These are phyloP conservation scores for Diphasiastrum complanatum DNA, from an alignment of 83 land plant species.

Conservation along the genomic window DNA sequence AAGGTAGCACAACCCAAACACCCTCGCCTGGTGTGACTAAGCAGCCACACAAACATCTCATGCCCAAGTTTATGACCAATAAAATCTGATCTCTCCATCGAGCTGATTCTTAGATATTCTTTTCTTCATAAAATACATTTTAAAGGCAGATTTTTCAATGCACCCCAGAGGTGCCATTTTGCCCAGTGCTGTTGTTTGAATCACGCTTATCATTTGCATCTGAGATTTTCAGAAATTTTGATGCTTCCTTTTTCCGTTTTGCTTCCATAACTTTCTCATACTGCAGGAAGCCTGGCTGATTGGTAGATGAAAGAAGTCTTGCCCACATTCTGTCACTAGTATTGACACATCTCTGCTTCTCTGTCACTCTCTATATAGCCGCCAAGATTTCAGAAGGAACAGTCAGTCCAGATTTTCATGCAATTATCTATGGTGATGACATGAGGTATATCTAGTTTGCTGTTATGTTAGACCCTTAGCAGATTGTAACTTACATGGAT, in stretches of 20 bases:
- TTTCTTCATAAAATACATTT: too few relatives aligned
- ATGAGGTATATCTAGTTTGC: neutral
- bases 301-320: slow-evolving; percentile 18
- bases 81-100: too few relatives aligned
- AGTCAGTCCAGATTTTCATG: too few relatives aligned
- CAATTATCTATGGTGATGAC: neutral
- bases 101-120: too few relatives aligned
- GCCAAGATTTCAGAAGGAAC: neutral
- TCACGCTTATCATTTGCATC: neutral
- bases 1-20: too few relatives aligned
- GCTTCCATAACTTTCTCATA: slow-evolving; percentile 6
- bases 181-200: neutral
- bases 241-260: neutral
- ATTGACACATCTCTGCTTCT: slow-evolving; percentile 16
- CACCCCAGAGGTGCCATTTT: neutral
- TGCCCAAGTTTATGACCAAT: too few relatives aligned
- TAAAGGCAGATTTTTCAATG: too few relatives aligned
- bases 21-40: too few relatives aligned
- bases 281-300: slow-evolving; percentile 18
- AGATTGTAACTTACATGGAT: slow-evolving; percentile 37
- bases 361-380: slow-evolving; percentile 26
- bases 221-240: too few relatives aligned
- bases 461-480: neutral
- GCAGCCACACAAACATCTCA: too few relatives aligned
- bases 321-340: slow-evolving; percentile 23